phyloP scores from a whole-genome alignment of 2,329 filamentous ascomycete genomes.

The Paraphaeosphaeria minitans region DNA sequence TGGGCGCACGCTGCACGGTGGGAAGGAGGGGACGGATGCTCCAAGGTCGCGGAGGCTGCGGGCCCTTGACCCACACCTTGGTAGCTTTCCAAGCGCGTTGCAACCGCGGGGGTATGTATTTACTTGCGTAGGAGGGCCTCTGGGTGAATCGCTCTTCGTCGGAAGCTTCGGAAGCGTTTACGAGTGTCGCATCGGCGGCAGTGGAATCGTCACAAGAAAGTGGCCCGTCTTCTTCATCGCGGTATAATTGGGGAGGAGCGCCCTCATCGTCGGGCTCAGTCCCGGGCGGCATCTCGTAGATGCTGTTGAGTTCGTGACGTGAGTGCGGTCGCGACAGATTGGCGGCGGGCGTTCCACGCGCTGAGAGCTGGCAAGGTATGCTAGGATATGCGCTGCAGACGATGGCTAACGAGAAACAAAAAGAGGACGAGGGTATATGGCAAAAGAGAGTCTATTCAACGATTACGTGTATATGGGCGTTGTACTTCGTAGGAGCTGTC shows the following conservation, averaged over 20 bases:
- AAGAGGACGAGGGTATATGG: neutral
- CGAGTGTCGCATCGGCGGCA: constrained; percentile 24
- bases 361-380: constrained; percentile 18
- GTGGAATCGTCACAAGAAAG: constrained; percentile 32
- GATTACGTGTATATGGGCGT: neutral
- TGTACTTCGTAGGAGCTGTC: neutral
- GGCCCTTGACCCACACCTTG: constrained; percentile 55
- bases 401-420: neutral
- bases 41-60: constrained; percentile 55
- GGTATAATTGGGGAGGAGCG: constrained; percentile 38
- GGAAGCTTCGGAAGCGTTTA: constrained; percentile 40
- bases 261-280: constrained; percentile 30
- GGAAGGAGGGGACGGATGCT: constrained; percentile 64
- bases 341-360: constrained; percentile 19
- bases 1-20: constrained; percentile 68
- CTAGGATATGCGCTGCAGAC: constrained; percentile 14
- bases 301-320: constrained; percentile 39
- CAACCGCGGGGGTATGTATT: constrained; percentile 61
- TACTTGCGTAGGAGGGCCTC: constrained; percentile 28
- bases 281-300: constrained; percentile 31
- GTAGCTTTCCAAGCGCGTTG: constrained; percentile 45
- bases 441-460: neutral
- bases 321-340: constrained; percentile 37
- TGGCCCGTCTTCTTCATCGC: constrained; percentile 37
- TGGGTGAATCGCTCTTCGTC: constrained; percentile 32